Conservation (phyloP, 78 protist genomes). For the Pigoraptor vietnamica region DNA sequence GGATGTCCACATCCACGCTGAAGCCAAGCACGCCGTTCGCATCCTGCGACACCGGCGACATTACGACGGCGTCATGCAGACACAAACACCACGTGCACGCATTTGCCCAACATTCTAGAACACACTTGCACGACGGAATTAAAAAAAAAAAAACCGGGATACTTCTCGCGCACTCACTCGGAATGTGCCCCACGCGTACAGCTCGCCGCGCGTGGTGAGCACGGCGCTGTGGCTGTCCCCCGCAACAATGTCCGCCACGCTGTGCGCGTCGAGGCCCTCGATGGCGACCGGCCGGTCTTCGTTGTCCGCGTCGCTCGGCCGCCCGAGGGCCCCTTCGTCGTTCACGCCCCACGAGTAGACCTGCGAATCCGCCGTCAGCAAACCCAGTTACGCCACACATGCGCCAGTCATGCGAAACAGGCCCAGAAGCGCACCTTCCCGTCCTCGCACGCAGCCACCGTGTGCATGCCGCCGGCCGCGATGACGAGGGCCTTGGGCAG, state of each 20-base stretch:
- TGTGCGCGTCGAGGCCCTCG: neutral
- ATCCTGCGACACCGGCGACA: too few species aligned
- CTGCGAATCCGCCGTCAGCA: neutral
- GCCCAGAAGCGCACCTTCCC: neutral
- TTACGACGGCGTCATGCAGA: too few species aligned
- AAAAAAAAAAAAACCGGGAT: too few species aligned
- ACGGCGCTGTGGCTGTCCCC: slow-evolving; percentile 34
- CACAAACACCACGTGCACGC: too few species aligned
- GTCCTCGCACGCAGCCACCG: slow-evolving; percentile 6
- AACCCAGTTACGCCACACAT: neutral
- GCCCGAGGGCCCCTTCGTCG: slow-evolving; percentile 40
- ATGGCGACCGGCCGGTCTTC: neutral
- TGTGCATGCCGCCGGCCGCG: slow-evolving; percentile 39
- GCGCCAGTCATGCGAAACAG: neutral
- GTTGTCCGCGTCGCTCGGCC: slow-evolving; percentile 7
- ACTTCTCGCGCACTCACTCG: neutral
- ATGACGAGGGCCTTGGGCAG: neutral
- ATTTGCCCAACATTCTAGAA: too few species aligned
- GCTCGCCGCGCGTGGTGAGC: slow-evolving; percentile 9
- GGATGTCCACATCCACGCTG: neutral
- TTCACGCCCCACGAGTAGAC: slow-evolving; percentile 43
- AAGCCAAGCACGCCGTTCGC: slow-evolving; percentile 30
- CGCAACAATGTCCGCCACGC: neutral
- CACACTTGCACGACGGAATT: too few species aligned
- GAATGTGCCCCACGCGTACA: slow-evolving; percentile 34